These are phyloP conservation scores for Chenopodium suecicum DNA, from an alignment of 148 eudicot species.

Conservation along the genomic window DNA sequence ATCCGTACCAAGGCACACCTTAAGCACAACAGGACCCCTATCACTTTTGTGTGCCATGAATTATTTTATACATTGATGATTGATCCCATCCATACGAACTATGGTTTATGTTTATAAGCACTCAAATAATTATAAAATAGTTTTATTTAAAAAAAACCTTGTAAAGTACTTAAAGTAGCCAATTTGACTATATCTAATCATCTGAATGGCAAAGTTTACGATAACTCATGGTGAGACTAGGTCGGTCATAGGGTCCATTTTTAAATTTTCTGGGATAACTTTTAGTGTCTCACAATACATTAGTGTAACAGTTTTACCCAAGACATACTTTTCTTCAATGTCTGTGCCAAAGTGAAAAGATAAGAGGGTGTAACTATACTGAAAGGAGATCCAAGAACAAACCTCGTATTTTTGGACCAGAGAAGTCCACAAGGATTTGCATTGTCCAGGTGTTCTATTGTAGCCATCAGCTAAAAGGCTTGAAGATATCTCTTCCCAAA, in stretches of 20 bases:
- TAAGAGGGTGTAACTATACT: neutral
- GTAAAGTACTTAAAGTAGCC: no score
- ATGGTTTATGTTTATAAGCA: no score
- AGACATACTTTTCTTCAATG: neutral
- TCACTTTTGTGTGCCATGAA: neutral
- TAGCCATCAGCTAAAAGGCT: conserved; percentile 60
- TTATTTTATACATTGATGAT: no score
- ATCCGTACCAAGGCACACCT: no score
- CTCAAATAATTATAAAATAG: no score
- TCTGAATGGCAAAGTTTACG: neutral
- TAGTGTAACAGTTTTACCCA: neutral
- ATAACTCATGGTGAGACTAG: neutral
- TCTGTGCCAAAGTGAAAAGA: neutral
- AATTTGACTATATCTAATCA: neutral
- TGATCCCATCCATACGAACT: no score
- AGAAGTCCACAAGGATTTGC: conserved; percentile 95
- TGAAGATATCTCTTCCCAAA: conserved; percentile 91
- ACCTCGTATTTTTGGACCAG: conserved; percentile 93
- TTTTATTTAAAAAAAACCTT: no score
- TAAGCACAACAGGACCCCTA: neutral
- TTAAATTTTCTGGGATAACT: neutral
- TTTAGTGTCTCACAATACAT: neutral
- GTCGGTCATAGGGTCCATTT: neutral
- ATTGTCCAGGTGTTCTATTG: conserved; percentile 81
- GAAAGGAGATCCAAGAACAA: conserved; percentile 24